phyloP scores from a whole-genome alignment of 192 early-diverging fungal species.

The Coemansia sp. region DNA sequence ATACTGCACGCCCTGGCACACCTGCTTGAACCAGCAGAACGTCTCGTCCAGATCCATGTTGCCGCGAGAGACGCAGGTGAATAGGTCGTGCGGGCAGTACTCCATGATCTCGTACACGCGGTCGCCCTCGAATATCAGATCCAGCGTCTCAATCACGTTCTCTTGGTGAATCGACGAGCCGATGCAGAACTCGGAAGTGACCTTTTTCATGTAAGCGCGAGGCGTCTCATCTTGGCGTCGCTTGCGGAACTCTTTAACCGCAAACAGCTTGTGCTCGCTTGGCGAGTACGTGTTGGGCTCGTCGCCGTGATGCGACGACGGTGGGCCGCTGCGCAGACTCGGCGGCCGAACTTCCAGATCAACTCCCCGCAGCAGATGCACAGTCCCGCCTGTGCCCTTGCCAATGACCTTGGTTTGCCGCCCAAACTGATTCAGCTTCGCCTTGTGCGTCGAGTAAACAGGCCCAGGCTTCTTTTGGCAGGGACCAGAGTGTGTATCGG shows the following conservation, averaged over 20 bases:
- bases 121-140: constrained; percentile 68
- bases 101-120: constrained; percentile 83
- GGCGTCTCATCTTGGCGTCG: constrained; percentile 64
- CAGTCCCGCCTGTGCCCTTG: constrained; percentile 69
- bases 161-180: constrained; percentile 72
- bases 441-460: constrained; percentile 51
- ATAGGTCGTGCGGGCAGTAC: constrained; percentile 89
- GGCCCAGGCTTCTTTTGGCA: constrained; percentile 33
- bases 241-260: constrained; percentile 79
- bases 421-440: constrained; percentile 60
- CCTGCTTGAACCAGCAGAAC: constrained; percentile 84
- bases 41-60: constrained; percentile 75
- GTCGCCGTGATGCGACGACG: constrained; percentile 41
- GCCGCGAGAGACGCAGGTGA: constrained; percentile 72
- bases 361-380: constrained; percentile 62
- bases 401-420: constrained; percentile 64
- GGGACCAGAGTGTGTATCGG: not conserved
- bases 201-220: constrained; percentile 76
- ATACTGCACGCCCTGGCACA: constrained; percentile 79
- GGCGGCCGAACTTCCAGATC: constrained; percentile 32
- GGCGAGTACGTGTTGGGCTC: constrained; percentile 38
- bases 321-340: constrained; percentile 51
- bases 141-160: constrained; percentile 76
- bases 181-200: constrained; percentile 82
- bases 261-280: constrained; percentile 65